A percentile compares a stretch with the other conserved stretches of the same genome.
Conservation (phyloP, 768 basidiomycete species). For the Phaffia australis region DNA sequence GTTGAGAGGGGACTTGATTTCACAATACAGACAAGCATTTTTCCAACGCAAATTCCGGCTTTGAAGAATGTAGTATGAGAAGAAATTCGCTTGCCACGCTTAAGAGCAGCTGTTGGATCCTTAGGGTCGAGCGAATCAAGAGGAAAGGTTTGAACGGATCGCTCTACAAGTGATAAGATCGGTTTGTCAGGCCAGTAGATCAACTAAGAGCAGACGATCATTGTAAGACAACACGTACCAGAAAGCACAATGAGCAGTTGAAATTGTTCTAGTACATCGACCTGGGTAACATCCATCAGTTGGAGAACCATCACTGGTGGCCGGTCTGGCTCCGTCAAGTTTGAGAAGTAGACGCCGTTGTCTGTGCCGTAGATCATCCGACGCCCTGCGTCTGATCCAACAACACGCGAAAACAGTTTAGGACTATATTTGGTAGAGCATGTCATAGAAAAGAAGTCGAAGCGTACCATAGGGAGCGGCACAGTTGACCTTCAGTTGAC, state of each 20-base stretch:
- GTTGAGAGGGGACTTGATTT: slow-evolving; percentile 90
- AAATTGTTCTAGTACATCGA: slow-evolving; percentile 93
- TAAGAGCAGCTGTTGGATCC: slow-evolving; percentile 81
- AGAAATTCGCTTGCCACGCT: slow-evolving; percentile 87
- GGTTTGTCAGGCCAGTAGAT: neutral
- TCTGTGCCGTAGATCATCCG: slow-evolving; percentile 93
- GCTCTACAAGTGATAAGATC: slow-evolving; percentile 47
- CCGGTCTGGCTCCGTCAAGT: slow-evolving; percentile 53
- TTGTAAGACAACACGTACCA: slow-evolving; percentile 44
- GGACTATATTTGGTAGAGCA: neutral
- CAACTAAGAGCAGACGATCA: neutral
- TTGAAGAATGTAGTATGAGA: slow-evolving; percentile 98
- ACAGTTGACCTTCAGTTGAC: slow-evolving; percentile 79
- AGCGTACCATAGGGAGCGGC: slow-evolving; percentile 75
- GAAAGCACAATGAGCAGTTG: slow-evolving; percentile 95
- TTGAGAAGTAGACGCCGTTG: slow-evolving; percentile 90
- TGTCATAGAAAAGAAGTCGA: neutral
- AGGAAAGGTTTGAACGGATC: slow-evolving; percentile 91
- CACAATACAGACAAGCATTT: slow-evolving; percentile 88
- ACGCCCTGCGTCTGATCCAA: slow-evolving; percentile 53
- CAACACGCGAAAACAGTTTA: neutral
- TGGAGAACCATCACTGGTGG: slow-evolving; percentile 76
- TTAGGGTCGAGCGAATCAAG: slow-evolving; percentile 80
- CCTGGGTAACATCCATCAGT: slow-evolving; percentile 78
- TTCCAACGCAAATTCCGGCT: slow-evolving; percentile 79